Evolutionary conservation across 176 grass and related monocot species (phyloP).

Genomic region (Bromus sterilis): DNA sequence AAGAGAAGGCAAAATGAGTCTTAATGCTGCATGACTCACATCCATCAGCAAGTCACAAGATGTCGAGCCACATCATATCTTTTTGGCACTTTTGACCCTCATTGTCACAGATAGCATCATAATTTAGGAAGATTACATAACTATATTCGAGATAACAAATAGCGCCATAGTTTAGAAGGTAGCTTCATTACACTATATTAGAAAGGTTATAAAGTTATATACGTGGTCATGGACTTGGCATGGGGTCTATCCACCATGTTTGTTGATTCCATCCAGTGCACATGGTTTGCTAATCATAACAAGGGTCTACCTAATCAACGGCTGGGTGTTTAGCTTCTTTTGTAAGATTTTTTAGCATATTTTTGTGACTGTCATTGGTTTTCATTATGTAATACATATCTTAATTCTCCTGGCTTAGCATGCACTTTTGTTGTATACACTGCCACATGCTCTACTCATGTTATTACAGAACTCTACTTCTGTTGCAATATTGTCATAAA

Average conservation of each 20-base stretch:
- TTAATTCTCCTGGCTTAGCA: background rate
- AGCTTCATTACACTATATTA: background rate
- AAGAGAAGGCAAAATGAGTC: background rate
- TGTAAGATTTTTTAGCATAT: background rate
- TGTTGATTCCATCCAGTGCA: background rate
- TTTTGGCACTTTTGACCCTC: background rate
- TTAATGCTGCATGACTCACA: background rate
- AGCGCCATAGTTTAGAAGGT: background rate
- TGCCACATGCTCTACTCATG: background rate
- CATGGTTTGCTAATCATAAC: background rate
- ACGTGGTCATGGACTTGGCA: background rate
- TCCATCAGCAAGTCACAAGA: background rate
- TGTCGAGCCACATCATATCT: background rate
- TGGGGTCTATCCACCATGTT: background rate
- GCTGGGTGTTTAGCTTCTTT: background rate
- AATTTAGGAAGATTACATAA: background rate
- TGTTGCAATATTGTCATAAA: background rate
- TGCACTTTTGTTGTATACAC: background rate
- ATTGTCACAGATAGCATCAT: background rate
- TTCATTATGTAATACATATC: background rate
- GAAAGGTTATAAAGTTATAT: background rate
- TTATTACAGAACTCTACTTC: conserved; percentile 3
- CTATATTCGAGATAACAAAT: background rate
- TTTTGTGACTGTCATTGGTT: background rate
- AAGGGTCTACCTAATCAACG: background rate